Conservation (phyloP, 345 rosid species). For the Gossypium herbaceum region DNA sequence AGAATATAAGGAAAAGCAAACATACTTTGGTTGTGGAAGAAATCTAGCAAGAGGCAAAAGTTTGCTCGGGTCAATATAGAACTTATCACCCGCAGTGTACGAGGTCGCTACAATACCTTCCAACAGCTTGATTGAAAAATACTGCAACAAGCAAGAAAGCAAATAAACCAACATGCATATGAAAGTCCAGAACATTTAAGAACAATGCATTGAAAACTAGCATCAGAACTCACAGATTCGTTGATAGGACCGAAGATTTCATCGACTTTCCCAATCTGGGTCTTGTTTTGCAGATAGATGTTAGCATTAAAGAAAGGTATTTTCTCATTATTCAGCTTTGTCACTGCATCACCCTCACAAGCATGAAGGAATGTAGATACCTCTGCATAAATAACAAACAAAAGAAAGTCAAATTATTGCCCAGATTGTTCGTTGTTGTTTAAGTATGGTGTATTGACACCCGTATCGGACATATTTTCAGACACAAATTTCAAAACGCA, state of each 20-base stretch:
- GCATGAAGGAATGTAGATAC: conserved; percentile 76
- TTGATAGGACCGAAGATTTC: conserved; percentile 96
- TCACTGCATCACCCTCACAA: conserved; percentile 95
- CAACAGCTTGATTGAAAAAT: conserved; percentile 86
- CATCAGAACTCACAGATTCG: conserved; percentile 59
- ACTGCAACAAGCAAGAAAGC: conserved; percentile 26
- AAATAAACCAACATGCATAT: background rate
- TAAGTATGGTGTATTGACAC: too few species aligned
- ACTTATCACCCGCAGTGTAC: conserved; percentile 67
- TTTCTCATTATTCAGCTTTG: conserved; percentile 73
- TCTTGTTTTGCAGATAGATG: conserved; percentile 78
- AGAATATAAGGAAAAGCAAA: background rate
- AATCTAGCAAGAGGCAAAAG: conserved; percentile 85
- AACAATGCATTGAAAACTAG: background rate
- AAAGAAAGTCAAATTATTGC: background rate
- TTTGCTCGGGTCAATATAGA: conserved; percentile 71
- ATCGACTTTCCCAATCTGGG: conserved; percentile 91
- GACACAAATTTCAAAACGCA: too few species aligned
- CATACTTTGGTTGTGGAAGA: conserved; percentile 91
- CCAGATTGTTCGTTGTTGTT: background rate
- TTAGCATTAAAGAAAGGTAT: conserved; percentile 84
- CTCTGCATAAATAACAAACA: conserved; percentile 39
- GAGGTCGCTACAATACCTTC: conserved; percentile 93
- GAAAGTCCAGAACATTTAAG: background rate
- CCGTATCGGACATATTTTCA: too few species aligned